Conservation (phyloP, 352 stramenopile genomes). For the Plasmopara halstedii region DNA sequence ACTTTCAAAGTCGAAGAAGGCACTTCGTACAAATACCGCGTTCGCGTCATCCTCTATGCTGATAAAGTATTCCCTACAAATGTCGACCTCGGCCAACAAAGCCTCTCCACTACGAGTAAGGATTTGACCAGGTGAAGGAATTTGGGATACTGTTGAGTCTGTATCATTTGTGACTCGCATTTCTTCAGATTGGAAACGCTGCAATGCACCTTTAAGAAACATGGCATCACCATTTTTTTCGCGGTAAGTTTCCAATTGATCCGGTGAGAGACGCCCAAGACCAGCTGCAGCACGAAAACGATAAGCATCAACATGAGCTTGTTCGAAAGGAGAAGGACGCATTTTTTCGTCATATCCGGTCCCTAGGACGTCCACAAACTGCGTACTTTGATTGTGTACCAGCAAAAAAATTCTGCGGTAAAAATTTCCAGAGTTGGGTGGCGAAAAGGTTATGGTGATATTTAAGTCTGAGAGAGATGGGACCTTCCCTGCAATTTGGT, state of each 20-base stretch:
- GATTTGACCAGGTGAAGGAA: slow-evolving; percentile 30
- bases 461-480: slow-evolving; percentile 65
- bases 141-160: not conserved
- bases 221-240: slow-evolving; percentile 58
- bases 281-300: slow-evolving; percentile 40
- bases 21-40: slow-evolving; percentile 31
- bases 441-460: slow-evolving; percentile 82
- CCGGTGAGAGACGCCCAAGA: slow-evolving; percentile 62
- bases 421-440: slow-evolving; percentile 79
- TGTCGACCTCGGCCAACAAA: slow-evolving; percentile 55
- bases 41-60: slow-evolving; percentile 51
- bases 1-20: slow-evolving; percentile 76
- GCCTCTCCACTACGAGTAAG: slow-evolving; percentile 83
- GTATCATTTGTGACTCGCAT: slow-evolving; percentile 2
- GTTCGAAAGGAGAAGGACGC: slow-evolving; percentile 85
- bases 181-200: slow-evolving; percentile 18
- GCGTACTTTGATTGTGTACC: slow-evolving; percentile 76
- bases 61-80: slow-evolving; percentile 84
- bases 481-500: slow-evolving; percentile 67
- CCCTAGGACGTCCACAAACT: slow-evolving; percentile 85
- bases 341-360: slow-evolving; percentile 86
- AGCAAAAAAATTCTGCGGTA: slow-evolving; percentile 86
- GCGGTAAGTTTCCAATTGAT: slow-evolving; percentile 75
- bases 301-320: slow-evolving; percentile 88
- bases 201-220: slow-evolving; percentile 52